A percentile compares a stretch with the other conserved stretches of the same genome.
Conservation (phyloP, 805 yeast species). For the Cyberlindnera xylosilytica region DNA sequence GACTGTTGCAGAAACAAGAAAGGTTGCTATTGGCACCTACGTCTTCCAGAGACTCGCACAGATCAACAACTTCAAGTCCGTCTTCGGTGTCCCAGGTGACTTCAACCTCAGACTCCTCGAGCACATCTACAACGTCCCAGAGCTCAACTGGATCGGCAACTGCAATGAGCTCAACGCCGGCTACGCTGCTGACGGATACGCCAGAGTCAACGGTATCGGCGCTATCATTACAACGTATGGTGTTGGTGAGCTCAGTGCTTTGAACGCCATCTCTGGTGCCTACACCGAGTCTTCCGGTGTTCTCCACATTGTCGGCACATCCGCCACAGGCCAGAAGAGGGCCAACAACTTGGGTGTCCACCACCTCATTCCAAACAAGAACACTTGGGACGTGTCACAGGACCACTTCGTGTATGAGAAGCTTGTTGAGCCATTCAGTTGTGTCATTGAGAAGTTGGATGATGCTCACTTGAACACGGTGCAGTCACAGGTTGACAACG, state of each 20-base stretch:
- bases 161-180: conserved; percentile 91
- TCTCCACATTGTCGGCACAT: conserved; percentile 82
- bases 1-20: conserved; percentile 16
- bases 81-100: conserved; percentile 78
- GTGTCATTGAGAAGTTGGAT: conserved; percentile 47
- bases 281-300: conserved; percentile 80
- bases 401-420: conserved; percentile 58
- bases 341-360: conserved; percentile 36
- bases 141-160: conserved; percentile 70
- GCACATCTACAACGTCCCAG: conserved; percentile 49
- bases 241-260: conserved; percentile 84
- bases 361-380: conserved; percentile 48
- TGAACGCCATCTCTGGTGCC: conserved; percentile 82
- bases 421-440: conserved; percentile 51
- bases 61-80: conserved; percentile 46
- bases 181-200: conserved; percentile 88
- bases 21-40: conserved; percentile 58
- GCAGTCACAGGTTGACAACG: conserved; percentile 59
- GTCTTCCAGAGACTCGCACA: conserved; percentile 56
- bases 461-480: conserved; percentile 44
- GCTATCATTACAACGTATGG: conserved; percentile 62
- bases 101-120: conserved; percentile 66
- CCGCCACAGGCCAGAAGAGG: conserved; percentile 40
- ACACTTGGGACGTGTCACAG: conserved; percentile 42
- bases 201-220: conserved; percentile 44